Base-by-base conservation (phyloP, 441 rosid genomes). In the Eruca vesicaria region DNA sequence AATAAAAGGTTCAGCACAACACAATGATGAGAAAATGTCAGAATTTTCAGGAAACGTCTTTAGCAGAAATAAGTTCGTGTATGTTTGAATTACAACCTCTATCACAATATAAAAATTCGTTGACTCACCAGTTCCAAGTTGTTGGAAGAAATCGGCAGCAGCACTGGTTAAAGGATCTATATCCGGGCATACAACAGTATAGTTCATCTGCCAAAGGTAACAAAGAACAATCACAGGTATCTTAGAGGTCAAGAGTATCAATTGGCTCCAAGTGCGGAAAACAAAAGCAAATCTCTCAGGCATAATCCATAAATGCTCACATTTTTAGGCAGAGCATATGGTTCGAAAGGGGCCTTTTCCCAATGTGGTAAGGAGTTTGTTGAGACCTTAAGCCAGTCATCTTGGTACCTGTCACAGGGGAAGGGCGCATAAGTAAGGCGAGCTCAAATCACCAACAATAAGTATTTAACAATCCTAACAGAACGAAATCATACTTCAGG, bases 321-420 rank as follows among this genome's bases (percentile, higher is more conserved):
- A 79, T 84, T 89, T 83, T 96, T 96, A 72, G 85, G 86, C 60
- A 79, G 85, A 69, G 99, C 99, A 82, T 90, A 96, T 73, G 99
- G 98, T 72, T 97, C 98, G 75, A 97, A 82, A 72, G 99, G 98
- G 74, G 98, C 99, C 84, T 97, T 97, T 82, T 97, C 99, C 99
- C 99, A 97, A 56, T 84, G 82, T 79, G 92, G 94, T 80, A 97
- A 82, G 74, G 99, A 83, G 81, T 81, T 88, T 70, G 96, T 83
- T 33, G 99, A 89, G 72, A 97, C 84, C 85, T 91, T 94, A 56
- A 97, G 96, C 99, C 99, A 97, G 85, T 97, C 99, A 80, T 97
- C 99, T 88, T 97, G 99, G 85, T 97, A 97, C 84, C 99, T 97
- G 77, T 82, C 59, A 73, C 43, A 70, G 32, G 72, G 61, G 65